phyloP scores from a whole-genome alignment of 2,329 filamentous ascomycete species.

The Incumbomyces delicatus region DNA sequence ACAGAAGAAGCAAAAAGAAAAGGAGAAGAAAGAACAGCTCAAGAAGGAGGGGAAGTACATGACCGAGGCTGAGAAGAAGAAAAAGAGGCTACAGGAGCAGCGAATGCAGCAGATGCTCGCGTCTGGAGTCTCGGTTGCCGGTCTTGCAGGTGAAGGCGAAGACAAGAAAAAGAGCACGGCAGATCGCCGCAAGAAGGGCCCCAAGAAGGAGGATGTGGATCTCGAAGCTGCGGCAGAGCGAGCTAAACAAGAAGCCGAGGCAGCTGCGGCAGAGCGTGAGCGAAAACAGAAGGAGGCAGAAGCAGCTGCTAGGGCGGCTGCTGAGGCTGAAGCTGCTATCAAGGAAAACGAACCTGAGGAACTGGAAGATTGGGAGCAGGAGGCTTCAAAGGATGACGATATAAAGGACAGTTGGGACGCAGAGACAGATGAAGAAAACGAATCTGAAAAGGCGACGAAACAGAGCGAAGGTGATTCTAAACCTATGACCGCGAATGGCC shows the following conservation, averaged over 20 bases:
- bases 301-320: constrained; percentile 65
- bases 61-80: constrained; percentile 40
- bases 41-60: constrained; percentile 40
- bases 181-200: constrained; percentile 64
- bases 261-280: constrained; percentile 46
- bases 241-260: constrained; percentile 36
- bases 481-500: constrained; percentile 5
- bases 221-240: constrained; percentile 39
- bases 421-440: constrained; percentile 53
- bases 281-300: constrained; percentile 61
- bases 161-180: constrained; percentile 72
- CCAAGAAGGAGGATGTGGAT: constrained; percentile 52
- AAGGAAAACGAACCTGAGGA: constrained; percentile 49
- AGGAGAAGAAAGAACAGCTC: constrained; percentile 42
- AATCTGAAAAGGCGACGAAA: constrained; percentile 24
- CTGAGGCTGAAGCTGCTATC: constrained; percentile 58
- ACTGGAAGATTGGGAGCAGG: constrained; percentile 75
- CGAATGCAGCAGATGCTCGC: constrained; percentile 42
- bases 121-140: constrained; percentile 37
- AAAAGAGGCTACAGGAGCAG: constrained; percentile 37
- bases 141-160: constrained; percentile 40
- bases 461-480: constrained; percentile 12
- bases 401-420: constrained; percentile 96
- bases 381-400: constrained; percentile 61
- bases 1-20: constrained; percentile 40